These are phyloP conservation scores for Cercospora sp. DNA, from an alignment of 2,329 filamentous ascomycete species.

Conservation along the genomic window DNA sequence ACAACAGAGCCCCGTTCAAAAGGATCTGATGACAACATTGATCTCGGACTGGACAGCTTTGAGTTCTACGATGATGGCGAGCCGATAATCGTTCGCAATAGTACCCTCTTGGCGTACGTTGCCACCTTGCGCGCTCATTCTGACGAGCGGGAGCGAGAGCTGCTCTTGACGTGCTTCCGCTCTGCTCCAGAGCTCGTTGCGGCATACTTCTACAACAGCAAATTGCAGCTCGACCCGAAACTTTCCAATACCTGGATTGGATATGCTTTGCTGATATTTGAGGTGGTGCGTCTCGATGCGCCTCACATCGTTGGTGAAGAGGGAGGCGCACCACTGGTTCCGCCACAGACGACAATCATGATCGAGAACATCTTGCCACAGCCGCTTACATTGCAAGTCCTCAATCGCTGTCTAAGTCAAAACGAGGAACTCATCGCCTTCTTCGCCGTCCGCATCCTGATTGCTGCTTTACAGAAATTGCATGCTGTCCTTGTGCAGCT, in stretches of 20 bases:
- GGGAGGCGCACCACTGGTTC: constrained; percentile 57
- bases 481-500: constrained; percentile 63
- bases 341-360: constrained; percentile 75
- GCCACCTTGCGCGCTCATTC: constrained; percentile 80
- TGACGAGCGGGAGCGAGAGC: constrained; percentile 74
- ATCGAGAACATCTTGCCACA: constrained; percentile 85
- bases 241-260: constrained; percentile 92
- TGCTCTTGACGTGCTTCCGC: constrained; percentile 76
- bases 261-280: constrained; percentile 85
- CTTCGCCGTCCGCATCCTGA: constrained; percentile 78
- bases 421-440: constrained; percentile 78
- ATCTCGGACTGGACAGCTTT: constrained; percentile 67
- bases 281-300: constrained; percentile 71
- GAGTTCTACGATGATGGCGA: constrained; percentile 60
- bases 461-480: constrained; percentile 77
- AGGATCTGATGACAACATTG: constrained; percentile 44
- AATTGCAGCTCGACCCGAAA: constrained; percentile 87
- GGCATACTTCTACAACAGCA: constrained; percentile 79
- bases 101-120: constrained; percentile 74
- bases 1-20: constrained; percentile 40
- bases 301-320: constrained; percentile 69
- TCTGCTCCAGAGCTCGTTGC: constrained; percentile 82
- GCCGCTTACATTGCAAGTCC: constrained; percentile 74
- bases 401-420: constrained; percentile 75
- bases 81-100: constrained; percentile 75